Conservation (phyloP, 768 basidiomycete species). For the Neoboletus brunneissimus region DNA sequence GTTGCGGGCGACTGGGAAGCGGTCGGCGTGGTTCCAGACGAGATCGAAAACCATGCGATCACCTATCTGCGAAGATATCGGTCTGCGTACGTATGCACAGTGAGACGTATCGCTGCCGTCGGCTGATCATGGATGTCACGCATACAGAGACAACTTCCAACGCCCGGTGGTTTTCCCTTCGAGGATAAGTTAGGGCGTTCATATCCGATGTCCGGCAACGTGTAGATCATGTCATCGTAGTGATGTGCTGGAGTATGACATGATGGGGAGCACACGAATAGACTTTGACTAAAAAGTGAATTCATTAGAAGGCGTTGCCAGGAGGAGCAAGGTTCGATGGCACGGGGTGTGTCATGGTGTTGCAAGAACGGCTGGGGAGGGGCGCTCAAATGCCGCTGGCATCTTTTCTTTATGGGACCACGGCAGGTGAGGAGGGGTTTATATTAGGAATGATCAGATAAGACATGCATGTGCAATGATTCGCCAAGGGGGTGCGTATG, state of each 20-base stretch:
- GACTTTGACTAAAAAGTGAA: constrained; percentile 19
- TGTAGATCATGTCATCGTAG: constrained; percentile 25
- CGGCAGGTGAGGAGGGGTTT: constrained; percentile 20
- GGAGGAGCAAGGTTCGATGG: constrained; percentile 20
- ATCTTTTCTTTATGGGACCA: constrained; percentile 17
- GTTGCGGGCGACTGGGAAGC: constrained; percentile 79
- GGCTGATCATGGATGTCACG: constrained; percentile 10
- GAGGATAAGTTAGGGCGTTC: constrained; percentile 37
- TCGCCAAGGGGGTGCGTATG: constrained; percentile 9
- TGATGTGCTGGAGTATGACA: constrained; percentile 10
- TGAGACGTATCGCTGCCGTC: constrained; percentile 1
- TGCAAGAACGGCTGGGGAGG: constrained; percentile 10
- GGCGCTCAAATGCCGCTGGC: constrained; percentile 29
- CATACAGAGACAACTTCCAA: constrained; percentile 59
- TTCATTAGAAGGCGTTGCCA: constrained; percentile 32
- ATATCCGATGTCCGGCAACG: constrained; percentile 30
- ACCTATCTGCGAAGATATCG: constrained; percentile 88
- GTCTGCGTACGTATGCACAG: constrained; percentile 63
- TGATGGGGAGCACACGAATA: constrained; percentile 21
- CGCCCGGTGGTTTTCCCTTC: constrained; percentile 65
- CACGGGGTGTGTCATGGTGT: constrained; percentile 18
- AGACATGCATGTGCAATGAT: constrained; percentile 21
- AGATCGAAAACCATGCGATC: constrained; percentile 87
- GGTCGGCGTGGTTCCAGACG: constrained; percentile 76
- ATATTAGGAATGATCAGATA: constrained; percentile 30